Base-by-base conservation (phyloP, 2,329 filamentous ascomycete genomes). In the Stachybotrys chlorohalonatus region DNA sequence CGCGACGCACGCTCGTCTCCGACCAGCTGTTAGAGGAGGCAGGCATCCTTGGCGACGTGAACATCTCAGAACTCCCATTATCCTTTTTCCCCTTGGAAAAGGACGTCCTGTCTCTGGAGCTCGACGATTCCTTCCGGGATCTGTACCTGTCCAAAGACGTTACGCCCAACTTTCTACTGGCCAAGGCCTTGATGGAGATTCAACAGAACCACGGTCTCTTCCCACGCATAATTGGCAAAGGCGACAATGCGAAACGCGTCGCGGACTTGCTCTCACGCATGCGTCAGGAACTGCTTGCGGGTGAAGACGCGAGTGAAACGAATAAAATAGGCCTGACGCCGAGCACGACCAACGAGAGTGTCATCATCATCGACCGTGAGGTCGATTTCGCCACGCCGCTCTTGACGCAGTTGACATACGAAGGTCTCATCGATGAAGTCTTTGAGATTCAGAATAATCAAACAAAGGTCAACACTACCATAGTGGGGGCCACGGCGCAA, bases 331-430 rank as follows among this genome's bases (percentile, higher is more conserved):
- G 88, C 7, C 76, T 95, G 31, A 86, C 89, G 11, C 93, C 94
- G 11, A 97, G 94, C 69, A 87, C 87, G 11, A 86, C 85, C 7
- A 89, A 91, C 51, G 94, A 99, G 69, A 95, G 87, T 65, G 77
- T 96, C 56, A 92, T 99, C 63, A 88, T 99, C 57, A 91, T 99
- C 54, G 94, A 99, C 70, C 88, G 94, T 52, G 92, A 96, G 67
- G 87, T 96, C 54, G 94, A 99, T 69, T 91, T 94, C 64, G 90
- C 93, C 15, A 96, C 94, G 1, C 87, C 89, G 0, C 79, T 99
- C 15, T 84, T 99, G 53, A 97, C 93, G 0, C 94, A 99, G 68
- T 76, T 99, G 58, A 99, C 94, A 1, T 99, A 99, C 65, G 93
- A 99, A 72, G 94, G 94, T 4, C 77, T 99, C 31, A 87, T 99